A percentile compares a stretch with the other conserved stretches of the same genome.
Evolutionary conservation across 2,329 filamentous ascomycete genomes (phyloP).

Genomic region (Phialophora macrospora): DNA sequence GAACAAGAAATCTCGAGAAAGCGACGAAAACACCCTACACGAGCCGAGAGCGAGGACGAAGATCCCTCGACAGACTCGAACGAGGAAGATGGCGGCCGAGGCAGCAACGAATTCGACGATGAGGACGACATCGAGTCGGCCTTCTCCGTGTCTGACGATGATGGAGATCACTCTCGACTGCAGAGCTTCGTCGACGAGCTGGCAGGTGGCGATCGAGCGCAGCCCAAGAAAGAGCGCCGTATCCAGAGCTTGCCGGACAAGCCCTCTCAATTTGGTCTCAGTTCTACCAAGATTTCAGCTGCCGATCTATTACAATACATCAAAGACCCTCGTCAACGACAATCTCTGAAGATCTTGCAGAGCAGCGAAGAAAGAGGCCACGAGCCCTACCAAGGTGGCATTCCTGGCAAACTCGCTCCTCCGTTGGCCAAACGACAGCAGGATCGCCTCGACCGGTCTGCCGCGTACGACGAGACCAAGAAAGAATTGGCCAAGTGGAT

Average conservation of each 20-base stretch:
- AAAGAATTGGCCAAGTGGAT: slow-evolving; percentile 89
- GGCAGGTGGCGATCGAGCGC: slow-evolving; percentile 10
- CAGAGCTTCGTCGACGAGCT: slow-evolving; percentile 64
- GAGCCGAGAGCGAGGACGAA: slow-evolving; percentile 44
- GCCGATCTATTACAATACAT: slow-evolving; percentile 75
- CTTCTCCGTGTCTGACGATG: slow-evolving; percentile 55
- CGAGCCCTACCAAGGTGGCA: slow-evolving; percentile 60
- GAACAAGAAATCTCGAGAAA: slow-evolving; percentile 49
- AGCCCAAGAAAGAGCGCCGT: slow-evolving; percentile 41
- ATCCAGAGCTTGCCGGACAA: slow-evolving; percentile 62
- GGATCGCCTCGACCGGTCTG: slow-evolving; percentile 77
- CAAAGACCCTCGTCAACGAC: slow-evolving; percentile 76
- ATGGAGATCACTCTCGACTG: slow-evolving; percentile 65
- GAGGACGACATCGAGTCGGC: slow-evolving; percentile 58
- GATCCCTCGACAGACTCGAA: slow-evolving; percentile 48
- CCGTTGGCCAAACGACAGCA: slow-evolving; percentile 86
- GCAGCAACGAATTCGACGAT: slow-evolving; percentile 46
- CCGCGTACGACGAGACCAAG: slow-evolving; percentile 88
- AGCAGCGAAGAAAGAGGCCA: slow-evolving; percentile 63
- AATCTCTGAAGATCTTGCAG: slow-evolving; percentile 74
- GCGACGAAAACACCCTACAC: slow-evolving; percentile 44
- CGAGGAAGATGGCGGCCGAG: slow-evolving; percentile 42
- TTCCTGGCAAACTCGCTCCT: slow-evolving; percentile 74
- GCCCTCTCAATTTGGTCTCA: slow-evolving; percentile 64
- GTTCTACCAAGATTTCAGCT: slow-evolving; percentile 71